These are phyloP conservation scores for Suhomyces yuchorum DNA, from an alignment of 1,139 yeast genomes.

Conservation along the genomic window DNA sequence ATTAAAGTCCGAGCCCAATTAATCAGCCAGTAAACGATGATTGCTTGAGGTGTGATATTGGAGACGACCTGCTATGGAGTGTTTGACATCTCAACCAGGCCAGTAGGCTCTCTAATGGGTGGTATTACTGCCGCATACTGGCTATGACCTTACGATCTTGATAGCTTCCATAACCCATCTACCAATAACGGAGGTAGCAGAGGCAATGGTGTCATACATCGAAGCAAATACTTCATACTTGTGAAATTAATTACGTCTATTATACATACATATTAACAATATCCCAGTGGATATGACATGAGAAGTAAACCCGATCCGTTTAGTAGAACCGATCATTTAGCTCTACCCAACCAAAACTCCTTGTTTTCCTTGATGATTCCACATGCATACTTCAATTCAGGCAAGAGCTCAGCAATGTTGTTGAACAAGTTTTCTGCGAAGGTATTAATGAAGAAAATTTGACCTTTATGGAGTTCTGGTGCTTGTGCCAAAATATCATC, in stretches of 20 bases:
- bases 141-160: no score
- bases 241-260: constrained; percentile 4
- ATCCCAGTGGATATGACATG: neutral
- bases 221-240: no score
- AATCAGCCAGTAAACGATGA: no score
- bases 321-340: neutral
- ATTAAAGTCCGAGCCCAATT: neutral
- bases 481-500: constrained; percentile 43
- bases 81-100: no score
- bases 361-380: constrained; percentile 50
- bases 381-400: constrained; percentile 56
- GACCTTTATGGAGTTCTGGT: constrained; percentile 68
- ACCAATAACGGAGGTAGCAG: no score
- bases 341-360: constrained; percentile 37
- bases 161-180: no score
- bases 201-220: no score
- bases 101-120: no score
- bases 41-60: no score
- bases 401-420: constrained; percentile 59
- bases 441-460: constrained; percentile 77
- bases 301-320: constrained; percentile 1
- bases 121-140: no score
- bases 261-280: constrained; percentile 7
- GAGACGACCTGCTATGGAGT: no score
- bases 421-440: constrained; percentile 78